Evolutionary conservation across 2,329 filamentous ascomycete genomes (phyloP), one percentile per base, ranked within the genome.

Genomic region (Lachnellula arida): DNA sequence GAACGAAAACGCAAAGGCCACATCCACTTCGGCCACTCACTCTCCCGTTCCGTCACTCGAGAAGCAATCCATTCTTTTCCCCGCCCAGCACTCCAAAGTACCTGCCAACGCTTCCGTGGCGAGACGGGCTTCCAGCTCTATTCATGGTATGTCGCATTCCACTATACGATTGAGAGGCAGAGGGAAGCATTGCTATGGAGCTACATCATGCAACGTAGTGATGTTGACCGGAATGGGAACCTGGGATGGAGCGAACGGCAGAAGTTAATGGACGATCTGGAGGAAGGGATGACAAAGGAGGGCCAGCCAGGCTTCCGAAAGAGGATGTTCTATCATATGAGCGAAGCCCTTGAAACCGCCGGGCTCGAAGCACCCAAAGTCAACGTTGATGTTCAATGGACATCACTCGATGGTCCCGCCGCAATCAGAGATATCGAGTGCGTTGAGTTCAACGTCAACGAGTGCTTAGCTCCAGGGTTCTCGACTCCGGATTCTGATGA

Each of bases 151-250:
- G 68, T 69, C 0, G 62, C 68, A 15, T 75, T 75, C 59, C 74
- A 76, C 60, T 76, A 76, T 61, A 73, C 69, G 14, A 75, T 75
- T 51, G 74, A 76, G 60, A 62, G 74, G 23, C 74, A 75, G 53
- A 66, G 74, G 2, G 74, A 76, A 57, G 73, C 71, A 5, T 61
- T 76, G 19, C 64, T 76, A 14, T 76, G 73, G 73, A 74, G 72
- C 37, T 75, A 74, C 53, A 66, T 76, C 51, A 73, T 74, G 69
- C 64, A 71, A 7, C 68, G 72, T 6, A 70, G 67, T 14, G 74
- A 76, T 56, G 47, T 54, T 8, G 64, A 76, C 57, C 58, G 62
- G 7, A 70, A 75, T 54, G 73, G 73, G 0, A 74, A 75, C 56
- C 67, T 76, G 14, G 67, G 68, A 56, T 75, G 73, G 72, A 55